Base-by-base conservation (phyloP, 805 yeast species). In the Ogataea paraovalis region DNA sequence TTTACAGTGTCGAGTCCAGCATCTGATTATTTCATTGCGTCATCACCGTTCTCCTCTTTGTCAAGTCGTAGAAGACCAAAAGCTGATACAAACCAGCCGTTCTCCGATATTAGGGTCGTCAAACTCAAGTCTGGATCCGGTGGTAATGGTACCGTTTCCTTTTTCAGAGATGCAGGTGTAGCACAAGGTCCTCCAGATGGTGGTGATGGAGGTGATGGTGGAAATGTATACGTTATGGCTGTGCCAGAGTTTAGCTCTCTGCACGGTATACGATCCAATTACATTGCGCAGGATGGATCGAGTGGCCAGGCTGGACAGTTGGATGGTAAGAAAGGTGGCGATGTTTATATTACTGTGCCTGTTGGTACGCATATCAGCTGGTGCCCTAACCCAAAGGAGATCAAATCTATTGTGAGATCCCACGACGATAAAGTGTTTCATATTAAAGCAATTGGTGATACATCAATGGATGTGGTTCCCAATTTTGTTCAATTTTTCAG, bases 201-300 rank as follows among this genome's bases (percentile, higher is more conserved):
- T n/a, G 99, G 99, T 9, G 97, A 94, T 68, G 99, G 99, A 27
- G 99, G 98, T 4, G 70, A 74, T 51, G 99, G 99, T 20, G 99
- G 99, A 2, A 75, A 83, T 45, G 76, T 94, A 2, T 92, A 85
- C 61, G 79, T 94, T 2, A 87, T 84, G 61, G 96, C 96, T 2
- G 82, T 83, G 1, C 79, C 79, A 43, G 87, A 86, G 20, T 57
- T 87, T 39, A 78, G 82, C 33, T 83, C 94, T 3, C 66, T 94
- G 49, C 89, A 88, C 56, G 80, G 81, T 50, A 58, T 92, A 25
- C 77, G 77, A 50, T 76, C 84, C 33, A 75, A 76, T 14, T 89
- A 90, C 65, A 70, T 71, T 16, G 97, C 97, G 0, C 76, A 74
- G 14, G 75, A 76, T 51, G 99, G 99, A 2, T 67, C 66, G 5